Conservation (phyloP, 164 flowering plant genomes). For the Chloranthus sessilifolius region DNA sequence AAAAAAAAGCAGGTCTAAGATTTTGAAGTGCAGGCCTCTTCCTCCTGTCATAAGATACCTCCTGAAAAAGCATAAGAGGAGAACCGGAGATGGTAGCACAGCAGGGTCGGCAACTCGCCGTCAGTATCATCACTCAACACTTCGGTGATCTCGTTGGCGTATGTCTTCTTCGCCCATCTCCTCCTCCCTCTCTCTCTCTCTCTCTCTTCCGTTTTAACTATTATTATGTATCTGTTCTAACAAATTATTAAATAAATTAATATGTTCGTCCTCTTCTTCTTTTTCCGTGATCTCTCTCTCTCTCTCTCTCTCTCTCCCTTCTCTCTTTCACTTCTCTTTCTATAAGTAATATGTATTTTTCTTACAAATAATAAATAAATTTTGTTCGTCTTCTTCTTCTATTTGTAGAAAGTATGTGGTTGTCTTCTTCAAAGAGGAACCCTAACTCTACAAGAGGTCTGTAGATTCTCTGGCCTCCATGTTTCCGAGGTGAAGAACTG, state of each 20-base stretch:
- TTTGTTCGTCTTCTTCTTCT: not conserved
- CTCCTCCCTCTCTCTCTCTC: not conserved
- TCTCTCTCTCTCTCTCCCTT: not conserved
- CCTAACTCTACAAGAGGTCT: slow-evolving; percentile 31
- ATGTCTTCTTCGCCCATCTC: slow-evolving; percentile 7
- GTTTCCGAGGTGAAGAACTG: slow-evolving; percentile 45
- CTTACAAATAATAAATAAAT: not conserved
- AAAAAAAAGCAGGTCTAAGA: too few species aligned
- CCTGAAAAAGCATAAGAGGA: too few species aligned
- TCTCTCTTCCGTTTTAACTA: not conserved
- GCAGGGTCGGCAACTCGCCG: slow-evolving; percentile 61
- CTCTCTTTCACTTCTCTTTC: not conserved
- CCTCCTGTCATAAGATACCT: too few species aligned
- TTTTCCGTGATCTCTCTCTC: not conserved
- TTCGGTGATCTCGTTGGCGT: slow-evolving; percentile 78
- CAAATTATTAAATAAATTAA: not conserved
- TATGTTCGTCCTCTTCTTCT: not conserved
- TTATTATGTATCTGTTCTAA: not conserved
- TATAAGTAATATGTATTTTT: not conserved
- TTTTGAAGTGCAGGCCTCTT: too few species aligned
- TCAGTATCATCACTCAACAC: slow-evolving; percentile 50
- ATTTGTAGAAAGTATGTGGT: slow-evolving; percentile 73
- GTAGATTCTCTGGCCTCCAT: slow-evolving; percentile 42
- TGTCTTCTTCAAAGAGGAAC: slow-evolving; percentile 73
- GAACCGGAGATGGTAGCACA: slow-evolving; percentile 38